Base-by-base conservation (phyloP, 345 rosid genomes). In the Populus tremula region DNA sequence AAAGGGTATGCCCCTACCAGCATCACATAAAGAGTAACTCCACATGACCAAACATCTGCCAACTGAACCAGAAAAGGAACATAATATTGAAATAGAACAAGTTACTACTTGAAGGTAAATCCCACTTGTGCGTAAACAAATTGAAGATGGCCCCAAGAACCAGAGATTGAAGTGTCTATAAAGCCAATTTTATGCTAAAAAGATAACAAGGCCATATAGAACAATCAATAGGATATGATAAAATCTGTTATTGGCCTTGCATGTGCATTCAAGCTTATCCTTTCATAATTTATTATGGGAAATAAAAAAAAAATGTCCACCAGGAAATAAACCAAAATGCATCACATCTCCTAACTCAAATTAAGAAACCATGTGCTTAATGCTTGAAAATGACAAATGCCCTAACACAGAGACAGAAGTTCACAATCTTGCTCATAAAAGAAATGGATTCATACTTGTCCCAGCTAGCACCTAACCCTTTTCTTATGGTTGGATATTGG, bases 31-130 rank as follows among this genome's bases (percentile, higher is more conserved):
- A 94, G 93, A 73, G 97, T 94, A 74, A 94, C 98, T 77, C 98
- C 97, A 70, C 98, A 94, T 13, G 98, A 94, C 98, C 98, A 94
- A 59, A 94, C 93, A 88, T 94, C 98, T 50, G 98, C 98, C 85
- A 88, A 69, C 98, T 94, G 77, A 70, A 85, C 18, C 36, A 10
- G n/a, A 41, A 38, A 27, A 65, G 35, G 72, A n/a, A 9, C 11
- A 47, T 1, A 41, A 2, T 41, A 41, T 41, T 41, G 47, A 41
- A 41, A 41, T 41, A 41, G 47, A 41, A 41, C 47, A 10, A 41
- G 47, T 0, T 41, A 41, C 8, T 38, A 36, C 6, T 36, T 36
- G 39, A 6, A 36, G 8, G 39, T 36, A 5, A 5, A 36, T 36
- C 39, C 39, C 39, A 36, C 39, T 36, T 38, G 41, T 38, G 0